phyloP scores from a whole-genome alignment of 495 filamentous ascomycete genomes.

The Amphirosellinia nigrospora region DNA sequence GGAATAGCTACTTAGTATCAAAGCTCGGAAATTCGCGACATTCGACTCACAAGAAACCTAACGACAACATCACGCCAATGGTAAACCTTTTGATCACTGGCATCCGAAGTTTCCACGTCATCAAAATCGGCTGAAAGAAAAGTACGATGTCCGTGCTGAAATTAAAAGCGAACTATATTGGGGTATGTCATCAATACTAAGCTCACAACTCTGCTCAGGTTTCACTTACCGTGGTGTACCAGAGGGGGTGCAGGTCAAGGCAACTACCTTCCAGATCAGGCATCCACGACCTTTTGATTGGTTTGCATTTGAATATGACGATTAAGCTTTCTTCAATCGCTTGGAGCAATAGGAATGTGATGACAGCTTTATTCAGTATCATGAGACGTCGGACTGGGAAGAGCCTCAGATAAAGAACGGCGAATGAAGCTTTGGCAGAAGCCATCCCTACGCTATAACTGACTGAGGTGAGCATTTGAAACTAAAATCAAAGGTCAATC shows the following conservation, averaged over 20 bases:
- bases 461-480: constrained; percentile 15
- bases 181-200: not conserved
- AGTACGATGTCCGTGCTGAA: not conserved
- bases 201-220: not conserved
- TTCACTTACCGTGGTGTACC: constrained; percentile 34
- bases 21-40: not conserved
- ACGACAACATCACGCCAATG: constrained; percentile 2
- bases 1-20: not conserved
- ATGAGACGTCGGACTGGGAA: constrained; percentile 30
- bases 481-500: not conserved
- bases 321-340: constrained; percentile 33
- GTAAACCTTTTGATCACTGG: not conserved
- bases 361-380: constrained; percentile 30
- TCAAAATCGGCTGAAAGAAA: not conserved
- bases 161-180: not conserved
- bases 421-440: constrained; percentile 35
- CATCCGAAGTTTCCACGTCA: not conserved
- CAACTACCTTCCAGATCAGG: constrained; percentile 30
- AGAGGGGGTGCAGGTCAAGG: constrained; percentile 33
- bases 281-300: constrained; percentile 33
- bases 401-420: constrained; percentile 34
- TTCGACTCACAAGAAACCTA: not conserved
- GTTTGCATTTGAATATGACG: constrained; percentile 32
- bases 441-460: constrained; percentile 32
- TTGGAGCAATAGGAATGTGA: constrained; percentile 32